Evolutionary conservation across 1,139 yeast species (phyloP).

Genomic region (Geotrichum phurueaensis): DNA sequence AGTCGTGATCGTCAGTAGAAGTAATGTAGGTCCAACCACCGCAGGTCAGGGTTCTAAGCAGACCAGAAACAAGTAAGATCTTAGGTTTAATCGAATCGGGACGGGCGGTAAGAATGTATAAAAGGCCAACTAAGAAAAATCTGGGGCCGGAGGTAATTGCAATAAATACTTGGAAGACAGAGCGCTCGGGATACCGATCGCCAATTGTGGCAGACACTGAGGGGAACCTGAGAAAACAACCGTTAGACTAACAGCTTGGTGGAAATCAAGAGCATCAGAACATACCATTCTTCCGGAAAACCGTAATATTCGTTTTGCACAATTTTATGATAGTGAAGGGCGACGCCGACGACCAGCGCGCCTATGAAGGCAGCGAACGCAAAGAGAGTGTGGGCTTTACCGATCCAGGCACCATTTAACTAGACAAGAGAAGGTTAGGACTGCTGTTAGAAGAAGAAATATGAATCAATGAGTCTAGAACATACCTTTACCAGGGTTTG

Average conservation of each 20-base stretch:
- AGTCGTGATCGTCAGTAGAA: conserved; percentile 93
- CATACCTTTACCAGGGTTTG: conserved; percentile 15
- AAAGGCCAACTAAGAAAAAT: conserved; percentile 61
- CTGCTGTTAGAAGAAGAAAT: too few relatives aligned
- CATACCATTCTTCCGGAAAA: conserved; percentile 90
- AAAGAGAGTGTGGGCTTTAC: conserved; percentile 63
- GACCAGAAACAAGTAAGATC: conserved; percentile 50
- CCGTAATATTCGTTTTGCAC: conserved; percentile 81
- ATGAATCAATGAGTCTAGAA: neutral
- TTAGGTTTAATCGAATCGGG: conserved; percentile 42
- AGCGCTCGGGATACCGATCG: conserved; percentile 91
- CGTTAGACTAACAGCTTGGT: neutral
- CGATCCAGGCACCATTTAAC: conserved; percentile 58
- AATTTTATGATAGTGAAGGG: conserved; percentile 75
- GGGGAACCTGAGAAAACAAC: conserved; percentile 51
- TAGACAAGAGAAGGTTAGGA: conserved; percentile 12
- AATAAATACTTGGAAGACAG: conserved; percentile 75
- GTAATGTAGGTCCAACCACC: conserved; percentile 99
- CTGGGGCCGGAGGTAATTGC: conserved; percentile 58
- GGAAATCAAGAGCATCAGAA: neutral
- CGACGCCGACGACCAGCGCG: conserved; percentile 67
- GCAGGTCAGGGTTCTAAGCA: conserved; percentile 81
- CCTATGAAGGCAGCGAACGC: conserved; percentile 68
- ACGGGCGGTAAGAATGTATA: conserved; percentile 42
- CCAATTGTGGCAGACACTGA: conserved; percentile 96